Percentiles rank a stretch among this genome's conserved stretches.
These are phyloP conservation scores for Termitomyces sp. DNA, from an alignment of 768 basidiomycete species.

Conservation along the genomic window DNA sequence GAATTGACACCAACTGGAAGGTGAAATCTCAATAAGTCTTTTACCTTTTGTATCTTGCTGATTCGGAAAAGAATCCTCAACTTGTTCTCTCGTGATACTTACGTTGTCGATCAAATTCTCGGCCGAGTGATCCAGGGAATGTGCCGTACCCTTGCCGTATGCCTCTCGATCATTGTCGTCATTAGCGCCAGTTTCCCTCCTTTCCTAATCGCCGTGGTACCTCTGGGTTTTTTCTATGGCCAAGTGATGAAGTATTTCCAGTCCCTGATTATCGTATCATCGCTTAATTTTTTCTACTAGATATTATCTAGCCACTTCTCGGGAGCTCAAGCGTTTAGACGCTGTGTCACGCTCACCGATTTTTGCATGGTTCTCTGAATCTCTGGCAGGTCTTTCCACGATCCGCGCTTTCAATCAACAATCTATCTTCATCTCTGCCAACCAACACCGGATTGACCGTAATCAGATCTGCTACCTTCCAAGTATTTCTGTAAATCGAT, in stretches of 20 bases:
- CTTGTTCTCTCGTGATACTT: conserved; percentile 85
- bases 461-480: conserved; percentile 80
- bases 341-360: conserved; percentile 89
- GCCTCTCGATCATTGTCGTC: conserved; percentile 60
- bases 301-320: conserved; percentile 83
- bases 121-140: conserved; percentile 70
- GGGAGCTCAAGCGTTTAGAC: conserved; percentile 85
- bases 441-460: conserved; percentile 72
- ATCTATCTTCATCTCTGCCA: conserved; percentile 57
- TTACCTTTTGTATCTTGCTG: not conserved
- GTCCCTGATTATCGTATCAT: not conserved
- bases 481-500: conserved; percentile 72
- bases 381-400: conserved; percentile 68
- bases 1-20: conserved; percentile 84
- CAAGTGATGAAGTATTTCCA: conserved; percentile 67
- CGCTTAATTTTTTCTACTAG: conserved; percentile 29
- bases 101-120: conserved; percentile 81
- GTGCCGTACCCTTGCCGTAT: conserved; percentile 56
- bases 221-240: conserved; percentile 75
- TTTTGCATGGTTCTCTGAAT: conserved; percentile 85
- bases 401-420: conserved; percentile 81
- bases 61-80: conserved; percentile 63
- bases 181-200: conserved; percentile 80
- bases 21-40: conserved; percentile 29
- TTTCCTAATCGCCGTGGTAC: conserved; percentile 71